Evolutionary conservation across 169 alveolate genomes (phyloP), one percentile per base, ranked within the genome.

Genomic region (Plasmodium fragile): DNA sequence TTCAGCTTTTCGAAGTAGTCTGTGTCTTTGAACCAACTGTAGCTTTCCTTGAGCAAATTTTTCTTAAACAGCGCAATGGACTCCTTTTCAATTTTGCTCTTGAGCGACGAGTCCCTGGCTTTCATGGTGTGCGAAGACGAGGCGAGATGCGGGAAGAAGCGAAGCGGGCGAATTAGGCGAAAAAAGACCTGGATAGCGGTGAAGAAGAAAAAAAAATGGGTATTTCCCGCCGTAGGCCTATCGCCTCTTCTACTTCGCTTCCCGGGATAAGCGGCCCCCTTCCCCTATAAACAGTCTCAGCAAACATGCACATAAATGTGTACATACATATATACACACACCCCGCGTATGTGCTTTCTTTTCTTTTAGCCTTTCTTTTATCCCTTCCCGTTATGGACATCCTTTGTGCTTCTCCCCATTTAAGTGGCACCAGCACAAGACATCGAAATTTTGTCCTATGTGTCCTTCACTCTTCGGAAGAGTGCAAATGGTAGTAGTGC

Each of bases 1-100:
- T 87, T 87, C 49, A 87, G 28, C 81, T 87, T 87, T 77, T 25
- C 93, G 43, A 87, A 87, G 81, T 87, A 87, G 45, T 87, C 93
- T 11, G 89, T 78, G 43, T 87, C 89, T 36, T 87, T 87, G 80
- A 87, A 87, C 93, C 93, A 87, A 4, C 70, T 78, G 81, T 87
- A 87, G 45, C 93, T 87, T 45, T 87, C 93, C 71, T 78, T 87
- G 52, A 87, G 65, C 70, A 87, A 78, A 41, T 87, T 87, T 28
- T 87, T 87, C 70, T 87, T 87, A 65, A 87, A 87, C 28, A 87
- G 45, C 3, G 93, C 93, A 30, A 87, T 87, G 36, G 93, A 87
- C 18, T 87, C 93, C 32, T 87, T 87, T 18, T 87, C 93, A 5
- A 87, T 78, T 30, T 71, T 25, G 65, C 70, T 77, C 71, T 45